Evolutionary conservation across 2,329 filamentous ascomycete genomes (phyloP), one percentile per base, ranked within the genome.

Genomic region (Epichloe sibirici): DNA sequence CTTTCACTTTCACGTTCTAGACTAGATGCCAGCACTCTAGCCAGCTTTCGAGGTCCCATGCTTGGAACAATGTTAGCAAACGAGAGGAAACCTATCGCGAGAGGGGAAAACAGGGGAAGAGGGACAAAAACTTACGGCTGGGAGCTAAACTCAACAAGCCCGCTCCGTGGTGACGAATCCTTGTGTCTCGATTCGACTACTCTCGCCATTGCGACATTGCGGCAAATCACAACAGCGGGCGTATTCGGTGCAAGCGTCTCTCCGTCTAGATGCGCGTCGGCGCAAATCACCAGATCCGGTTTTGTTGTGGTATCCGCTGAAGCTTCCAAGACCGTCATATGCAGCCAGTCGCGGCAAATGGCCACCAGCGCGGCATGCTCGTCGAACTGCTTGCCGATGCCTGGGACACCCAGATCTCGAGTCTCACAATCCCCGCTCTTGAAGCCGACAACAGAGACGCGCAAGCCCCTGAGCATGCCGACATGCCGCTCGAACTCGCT

Each of bases 11-110:
- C 28, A 4, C 46, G 34, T 37, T 45, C 15, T 3, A 53, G 34
- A 28, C 39, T 21, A 12, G 21, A 49, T 39, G 51, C 51, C 9
- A 53, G 42, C 23, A 40, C 48, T 31, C 44, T 53, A 21, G 52
- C 52, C 15, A 71, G 58, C 52, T 69, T 70, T 17, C 66, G 66
- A 5, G 68, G 67, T 0, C 68, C 68, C 4, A 67, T 57, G 3
- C 67, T 69, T 21, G 17, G 5, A 12, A 37, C 3, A 9, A 21
- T 35, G 37, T 44, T 34, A 35, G 23, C 8, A 12, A 38, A 5
- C 3, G 23, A 35, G 4, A 40, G 28, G 13, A 39, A 3, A 47
- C 8, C 12, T 1, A 42, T 3, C 8, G 9, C 11, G 25, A 3
- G 3, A n/a, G 44, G 7, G 25, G 5, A 6, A n/a, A 9, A 9